These are phyloP conservation scores for button mushroom (Agaricus bisporus) DNA, from an alignment of 768 basidiomycete genomes.

Conservation along the genomic window DNA sequence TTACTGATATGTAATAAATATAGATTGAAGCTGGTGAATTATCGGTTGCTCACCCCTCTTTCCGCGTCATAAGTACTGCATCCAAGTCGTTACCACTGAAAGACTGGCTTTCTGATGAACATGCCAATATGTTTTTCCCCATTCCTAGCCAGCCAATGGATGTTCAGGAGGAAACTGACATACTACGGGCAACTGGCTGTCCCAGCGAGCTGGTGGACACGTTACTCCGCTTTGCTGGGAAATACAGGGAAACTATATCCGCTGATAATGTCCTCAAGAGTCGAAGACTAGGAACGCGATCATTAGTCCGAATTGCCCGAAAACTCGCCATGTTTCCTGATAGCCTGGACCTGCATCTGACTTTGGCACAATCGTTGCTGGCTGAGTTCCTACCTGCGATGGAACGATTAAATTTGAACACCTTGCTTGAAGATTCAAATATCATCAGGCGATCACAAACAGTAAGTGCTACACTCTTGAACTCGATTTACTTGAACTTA, in stretches of 20 bases:
- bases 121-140: conserved; percentile 67
- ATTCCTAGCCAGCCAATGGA: conserved; percentile 58
- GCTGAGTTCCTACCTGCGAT: conserved; percentile 56
- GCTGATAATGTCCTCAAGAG: conserved; percentile 54
- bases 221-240: conserved; percentile 49
- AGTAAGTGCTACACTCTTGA: conserved; percentile 24
- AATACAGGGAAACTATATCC: conserved; percentile 50
- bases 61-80: conserved; percentile 56
- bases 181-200: conserved; percentile 50
- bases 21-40: conserved; percentile 32
- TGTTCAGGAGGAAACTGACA: conserved; percentile 37
- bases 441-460: conserved; percentile 35
- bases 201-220: conserved; percentile 25
- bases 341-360: conserved; percentile 37
- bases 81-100: conserved; percentile 61
- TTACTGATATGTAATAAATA: not conserved
- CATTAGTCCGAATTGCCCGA: conserved; percentile 49
- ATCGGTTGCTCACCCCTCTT: conserved; percentile 47
- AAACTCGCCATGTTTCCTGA: conserved; percentile 40
- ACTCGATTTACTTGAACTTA: conserved; percentile 1
- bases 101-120: conserved; percentile 63
- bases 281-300: conserved; percentile 55
- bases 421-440: conserved; percentile 43
- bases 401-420: conserved; percentile 49
- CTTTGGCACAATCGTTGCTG: conserved; percentile 45